phyloP scores from a whole-genome alignment of 116 monocot genomes.

The Papilionanthe hybrid region DNA sequence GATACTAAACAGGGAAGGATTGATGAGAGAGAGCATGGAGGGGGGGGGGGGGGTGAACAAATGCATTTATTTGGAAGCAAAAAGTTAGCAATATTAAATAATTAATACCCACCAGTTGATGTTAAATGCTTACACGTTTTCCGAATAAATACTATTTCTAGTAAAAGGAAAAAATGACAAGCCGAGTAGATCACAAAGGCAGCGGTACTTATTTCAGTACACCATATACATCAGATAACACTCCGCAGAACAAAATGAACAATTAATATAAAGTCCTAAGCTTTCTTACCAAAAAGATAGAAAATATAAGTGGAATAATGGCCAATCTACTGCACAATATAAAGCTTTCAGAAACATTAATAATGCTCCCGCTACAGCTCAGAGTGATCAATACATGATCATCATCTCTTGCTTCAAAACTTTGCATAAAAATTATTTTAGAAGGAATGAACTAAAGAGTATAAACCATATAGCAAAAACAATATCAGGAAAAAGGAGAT shows the following conservation, averaged over 20 bases:
- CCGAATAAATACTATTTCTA: background rate
- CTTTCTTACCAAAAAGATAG: background rate
- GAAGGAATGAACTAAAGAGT: background rate
- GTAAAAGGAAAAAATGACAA: background rate
- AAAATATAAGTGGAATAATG: background rate
- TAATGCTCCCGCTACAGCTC: background rate
- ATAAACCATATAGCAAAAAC: background rate
- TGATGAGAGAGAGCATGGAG: background rate
- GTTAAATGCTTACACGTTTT: background rate
- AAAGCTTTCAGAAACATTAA: background rate
- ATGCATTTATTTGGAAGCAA: background rate
- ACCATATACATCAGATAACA: background rate
- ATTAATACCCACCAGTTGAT: background rate
- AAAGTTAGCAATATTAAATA: background rate
- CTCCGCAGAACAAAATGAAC: background rate
- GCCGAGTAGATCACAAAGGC: background rate
- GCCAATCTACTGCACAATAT: background rate
- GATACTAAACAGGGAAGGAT: too few species aligned
- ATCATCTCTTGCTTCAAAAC: background rate
- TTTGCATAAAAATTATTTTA: background rate
- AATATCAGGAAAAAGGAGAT: background rate
- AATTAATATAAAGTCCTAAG: background rate
- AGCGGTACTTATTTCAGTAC: background rate
- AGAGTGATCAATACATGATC: background rate
- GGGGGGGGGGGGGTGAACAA: background rate